Base-by-base conservation (phyloP, 768 basidiomycete genomes). In the Russula sp. region DNA sequence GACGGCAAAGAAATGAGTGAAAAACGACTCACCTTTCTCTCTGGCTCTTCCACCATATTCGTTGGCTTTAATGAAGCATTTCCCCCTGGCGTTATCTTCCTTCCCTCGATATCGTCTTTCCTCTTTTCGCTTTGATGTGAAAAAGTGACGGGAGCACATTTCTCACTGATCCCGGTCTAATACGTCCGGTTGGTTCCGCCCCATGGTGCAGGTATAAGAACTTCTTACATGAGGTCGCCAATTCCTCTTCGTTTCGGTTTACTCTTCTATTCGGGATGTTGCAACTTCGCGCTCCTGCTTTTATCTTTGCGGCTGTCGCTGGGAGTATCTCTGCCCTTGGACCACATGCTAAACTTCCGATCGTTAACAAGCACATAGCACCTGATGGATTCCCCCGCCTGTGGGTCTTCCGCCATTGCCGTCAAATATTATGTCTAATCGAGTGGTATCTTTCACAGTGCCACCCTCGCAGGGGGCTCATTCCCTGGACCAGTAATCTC, bases 311-410 rank as follows among this genome's bases (percentile, higher is more conserved):
- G 22, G 44, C 44, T 46, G n/a, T 46, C 22, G 44, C 44, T 22
- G 44, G 44, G 44, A 20, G 44, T 14, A n/a, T 46, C n/a, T 46
- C 20, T 46, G 44, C 34, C 30, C 28, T 64, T n/a, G 63, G 63
- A 2, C 58, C 58, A 9, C 10, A 6, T 18, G 32, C 57, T 18
- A 22, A 5, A 32, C 52, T 65, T 34, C 18, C 42, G 14, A 61
- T 65, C 14, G 28, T 40, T 36, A 65, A 56, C 54, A 18, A 32
- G 5, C 9, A 34, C n/a, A 51, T 72, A 57, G 53, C 65, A 2
- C 73, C 71, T 1, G 73, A 73, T 53, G 73, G 73, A 0, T 71
- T 58, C 49, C 26, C 36, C 24, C 71, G 72, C 44, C 16, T 59
- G 64, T 65, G 9, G 30, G 56, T 51, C n/a, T 14, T 46, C 44